Evolutionary conservation across 176 grass and related monocot species (phyloP).

Genomic region (Raddia distichophylla): DNA sequence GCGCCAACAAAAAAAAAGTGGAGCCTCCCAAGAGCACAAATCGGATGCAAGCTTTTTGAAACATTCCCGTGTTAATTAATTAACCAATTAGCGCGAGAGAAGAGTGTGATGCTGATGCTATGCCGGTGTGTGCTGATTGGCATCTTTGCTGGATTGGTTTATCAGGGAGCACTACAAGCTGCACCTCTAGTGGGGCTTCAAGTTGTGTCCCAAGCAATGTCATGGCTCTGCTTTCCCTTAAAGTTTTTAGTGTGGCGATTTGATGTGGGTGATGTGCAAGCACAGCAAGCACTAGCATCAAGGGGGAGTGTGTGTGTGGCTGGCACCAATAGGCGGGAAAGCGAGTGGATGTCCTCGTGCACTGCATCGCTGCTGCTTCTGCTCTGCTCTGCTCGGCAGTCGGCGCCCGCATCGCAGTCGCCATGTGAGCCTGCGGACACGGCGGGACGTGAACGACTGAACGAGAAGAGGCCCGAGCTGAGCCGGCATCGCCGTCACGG

Average conservation of each 20-base stretch:
- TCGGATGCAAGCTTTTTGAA: neutral
- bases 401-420: too few relatives aligned
- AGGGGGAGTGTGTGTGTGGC: too few relatives aligned
- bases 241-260: neutral
- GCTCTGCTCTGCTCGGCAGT: too few relatives aligned
- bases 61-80: neutral
- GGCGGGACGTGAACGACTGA: too few relatives aligned
- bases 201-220: neutral
- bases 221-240: neutral
- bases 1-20: neutral
- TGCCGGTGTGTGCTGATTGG: neutral
- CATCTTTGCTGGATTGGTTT: neutral
- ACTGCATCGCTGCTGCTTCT: too few relatives aligned
- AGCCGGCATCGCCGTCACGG: too few relatives aligned
- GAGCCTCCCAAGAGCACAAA: neutral
- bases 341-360: too few relatives aligned
- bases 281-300: too few relatives aligned
- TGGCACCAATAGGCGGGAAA: too few relatives aligned
- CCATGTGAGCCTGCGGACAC: too few relatives aligned
- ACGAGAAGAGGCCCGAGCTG: too few relatives aligned
- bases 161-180: conserved; percentile 6
- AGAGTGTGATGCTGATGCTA: neutral
- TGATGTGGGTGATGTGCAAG: neutral
- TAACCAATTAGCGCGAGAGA: neutral
- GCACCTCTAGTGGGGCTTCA: neutral